Percentiles rank a stretch among this genome's conserved stretches.
Evolutionary conservation across 306 rosid genomes (phyloP).

Genomic region (Acacia confusa): DNA sequence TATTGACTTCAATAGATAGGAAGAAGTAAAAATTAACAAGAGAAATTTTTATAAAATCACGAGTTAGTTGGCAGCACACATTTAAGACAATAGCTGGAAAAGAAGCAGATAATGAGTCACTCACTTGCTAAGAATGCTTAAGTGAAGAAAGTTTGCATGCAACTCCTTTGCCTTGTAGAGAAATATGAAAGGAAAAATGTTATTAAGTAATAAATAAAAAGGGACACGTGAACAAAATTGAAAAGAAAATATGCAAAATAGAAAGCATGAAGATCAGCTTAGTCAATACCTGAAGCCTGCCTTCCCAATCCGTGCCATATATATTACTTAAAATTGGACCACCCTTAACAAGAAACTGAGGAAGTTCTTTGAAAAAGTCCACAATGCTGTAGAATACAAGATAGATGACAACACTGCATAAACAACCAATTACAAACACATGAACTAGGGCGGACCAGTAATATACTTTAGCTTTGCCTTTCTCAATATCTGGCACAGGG

Average conservation of each 20-base stretch:
- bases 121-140: conserved; percentile 24
- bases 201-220: background rate
- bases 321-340: conserved; percentile 67
- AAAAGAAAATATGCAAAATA: conserved; percentile 6
- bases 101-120: background rate
- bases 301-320: conserved; percentile 93
- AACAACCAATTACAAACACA: conserved; percentile 23
- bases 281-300: conserved; percentile 76
- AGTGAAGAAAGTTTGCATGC: conserved; percentile 9
- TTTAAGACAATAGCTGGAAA: background rate
- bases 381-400: conserved; percentile 57
- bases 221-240: background rate
- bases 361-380: conserved; percentile 93
- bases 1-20: background rate
- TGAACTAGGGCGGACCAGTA: conserved; percentile 22
- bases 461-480: conserved; percentile 79
- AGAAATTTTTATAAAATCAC: background rate
- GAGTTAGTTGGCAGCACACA: background rate
- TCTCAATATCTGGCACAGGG: conserved; percentile 75
- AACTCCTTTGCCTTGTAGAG: conserved; percentile 43
- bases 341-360: conserved; percentile 89
- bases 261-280: conserved; percentile 10
- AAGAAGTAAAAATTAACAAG: background rate
- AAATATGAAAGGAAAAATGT: conserved; percentile 4
- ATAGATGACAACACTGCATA: conserved; percentile 29